Conservation (phyloP, 768 basidiomycete species). For the Mycena capillaripes region DNA sequence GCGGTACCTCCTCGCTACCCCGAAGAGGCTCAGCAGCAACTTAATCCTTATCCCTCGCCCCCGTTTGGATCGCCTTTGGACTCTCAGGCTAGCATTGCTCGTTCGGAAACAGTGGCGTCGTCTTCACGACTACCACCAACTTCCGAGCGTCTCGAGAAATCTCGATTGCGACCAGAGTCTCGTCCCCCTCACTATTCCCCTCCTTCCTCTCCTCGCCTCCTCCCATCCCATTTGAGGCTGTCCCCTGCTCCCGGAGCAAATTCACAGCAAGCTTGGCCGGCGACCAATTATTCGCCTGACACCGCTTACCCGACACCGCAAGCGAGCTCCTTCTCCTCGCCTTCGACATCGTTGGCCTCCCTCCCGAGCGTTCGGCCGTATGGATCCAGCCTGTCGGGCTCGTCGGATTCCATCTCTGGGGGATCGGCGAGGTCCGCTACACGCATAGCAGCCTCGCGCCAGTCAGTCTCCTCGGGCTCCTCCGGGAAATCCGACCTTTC, state of each 20-base stretch:
- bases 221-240: not conserved
- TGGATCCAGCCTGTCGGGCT: no score
- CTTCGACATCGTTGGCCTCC: slow-evolving; percentile 9
- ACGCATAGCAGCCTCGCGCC: not conserved
- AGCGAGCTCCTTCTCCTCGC: slow-evolving; percentile 16
- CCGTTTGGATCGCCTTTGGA: slow-evolving; percentile 7
- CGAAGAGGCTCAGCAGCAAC: not conserved
- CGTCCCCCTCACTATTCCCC: slow-evolving; percentile 31
- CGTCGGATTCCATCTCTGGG: slow-evolving; percentile 23
- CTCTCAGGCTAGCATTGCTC: not conserved
- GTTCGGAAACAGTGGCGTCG: slow-evolving; percentile 24
- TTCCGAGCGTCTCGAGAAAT: not conserved
- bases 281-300: not conserved
- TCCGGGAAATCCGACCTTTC: not conserved
- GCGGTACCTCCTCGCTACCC: slow-evolving; percentile 30
- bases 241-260: not conserved
- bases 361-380: no score
- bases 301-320: slow-evolving; percentile 21
- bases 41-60: slow-evolving; percentile 15
- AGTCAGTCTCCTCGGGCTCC: slow-evolving; percentile 21
- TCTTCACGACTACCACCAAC: slow-evolving; percentile 23
- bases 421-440: not conserved
- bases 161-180: slow-evolving; percentile 1
- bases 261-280: not conserved
- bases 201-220: slow-evolving; percentile 10